Base-by-base conservation (phyloP, 768 basidiomycete genomes). In the Dictyophora rubrovolvata region DNA sequence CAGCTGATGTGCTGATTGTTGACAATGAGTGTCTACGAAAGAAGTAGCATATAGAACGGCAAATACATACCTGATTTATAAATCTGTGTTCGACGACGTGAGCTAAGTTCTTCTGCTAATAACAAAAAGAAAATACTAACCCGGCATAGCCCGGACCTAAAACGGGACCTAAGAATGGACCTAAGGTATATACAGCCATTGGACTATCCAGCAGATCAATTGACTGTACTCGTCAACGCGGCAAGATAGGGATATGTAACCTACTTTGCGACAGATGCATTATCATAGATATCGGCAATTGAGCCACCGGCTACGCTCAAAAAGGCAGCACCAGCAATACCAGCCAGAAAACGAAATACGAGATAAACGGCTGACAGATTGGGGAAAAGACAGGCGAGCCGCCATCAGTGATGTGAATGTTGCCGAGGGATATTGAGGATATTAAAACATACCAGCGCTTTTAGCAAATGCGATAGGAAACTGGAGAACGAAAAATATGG, bases 381-480 rank as follows among this genome's bases (percentile, higher is more conserved):
- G 14, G 14, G 7, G 36, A 37, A 37, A 42, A 2, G 28, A 28
- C 28, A 28, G 28, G 28, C 7, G 7, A 28, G 28, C 28, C 28
- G 4, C 28, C 28, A 28, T 48, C 42, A 14, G 50, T 22, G 12
- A 16, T 20, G 12, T 22, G 21, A 22, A 8, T 22, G 50, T 51
- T 3, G 14, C 18, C 11, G 12, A 51, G 11, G 14, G 2, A 51
- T 55, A 12, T 47, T 4, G 18, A 37, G 49, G 7, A 11, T 11
- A 34, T 14, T 16, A 62, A 33, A 23, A 71, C 80, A 51, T 53
- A 84, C 84, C 76, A 21, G 82, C 76, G 63, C 87, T 75, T 4
- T 81, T 83, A 1, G 86, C 78, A 61, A 92, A 90, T 1, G 87
- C 85, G 6, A 87, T 82, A 0, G 87, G 85, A 65, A 84, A 85